A percentile compares a stretch with the other conserved stretches of the same genome.
Conservation (phyloP, 2,329 filamentous ascomycete genomes). For the Fusarium sp. region DNA sequence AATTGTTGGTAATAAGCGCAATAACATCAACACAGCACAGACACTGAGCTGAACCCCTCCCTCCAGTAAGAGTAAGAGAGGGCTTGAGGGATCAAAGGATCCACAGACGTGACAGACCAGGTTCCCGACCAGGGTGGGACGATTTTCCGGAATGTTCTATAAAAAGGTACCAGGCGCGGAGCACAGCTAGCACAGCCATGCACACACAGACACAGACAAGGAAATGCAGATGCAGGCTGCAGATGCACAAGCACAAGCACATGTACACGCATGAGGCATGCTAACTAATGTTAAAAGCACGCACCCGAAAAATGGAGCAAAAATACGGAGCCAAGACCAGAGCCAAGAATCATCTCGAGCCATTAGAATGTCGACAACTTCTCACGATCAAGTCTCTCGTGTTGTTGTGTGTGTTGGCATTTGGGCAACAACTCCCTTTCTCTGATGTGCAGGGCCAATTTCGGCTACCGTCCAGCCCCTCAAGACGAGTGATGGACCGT, state of each 20-base stretch:
- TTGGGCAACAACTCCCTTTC: constrained; percentile 13
- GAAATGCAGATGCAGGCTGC: constrained; percentile 14
- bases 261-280: neutral
- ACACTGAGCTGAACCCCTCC: constrained; percentile 7
- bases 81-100: constrained; percentile 5
- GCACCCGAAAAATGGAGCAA: constrained; percentile 18
- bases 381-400: neutral
- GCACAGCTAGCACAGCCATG: constrained; percentile 1
- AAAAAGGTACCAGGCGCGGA: constrained; percentile 35
- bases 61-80: constrained; percentile 2
- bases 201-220: constrained; percentile 5
- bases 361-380: constrained; percentile 26
- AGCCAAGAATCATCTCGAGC: constrained; percentile 8
- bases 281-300: constrained; percentile 1
- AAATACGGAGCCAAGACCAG: constrained; percentile 1
- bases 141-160: constrained; percentile 44
- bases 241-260: too few relatives aligned
- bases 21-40: constrained; percentile 6
- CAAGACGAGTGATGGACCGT: constrained; percentile 32
- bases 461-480: constrained; percentile 39
- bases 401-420: neutral
- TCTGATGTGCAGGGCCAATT: constrained; percentile 34
- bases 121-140: constrained; percentile 24
- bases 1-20: constrained; percentile 13
- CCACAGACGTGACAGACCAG: constrained; percentile 6